Conservation (phyloP, 139 green algal genomes). For the Closterium sp. region DNA sequence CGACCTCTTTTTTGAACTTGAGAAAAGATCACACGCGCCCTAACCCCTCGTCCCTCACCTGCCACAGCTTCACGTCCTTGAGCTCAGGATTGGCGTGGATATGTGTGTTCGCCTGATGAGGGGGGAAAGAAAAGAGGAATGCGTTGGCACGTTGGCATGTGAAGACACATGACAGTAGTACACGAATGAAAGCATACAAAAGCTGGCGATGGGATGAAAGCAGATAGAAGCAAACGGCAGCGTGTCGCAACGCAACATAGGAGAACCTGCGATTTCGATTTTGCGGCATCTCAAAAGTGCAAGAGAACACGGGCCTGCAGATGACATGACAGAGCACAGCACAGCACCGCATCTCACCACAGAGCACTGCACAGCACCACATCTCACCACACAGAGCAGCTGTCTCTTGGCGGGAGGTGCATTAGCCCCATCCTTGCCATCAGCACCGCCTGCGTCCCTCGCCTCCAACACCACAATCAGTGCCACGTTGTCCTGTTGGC, state of each 20-base stretch:
- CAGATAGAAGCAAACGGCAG: too few relatives aligned
- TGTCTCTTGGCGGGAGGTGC: slow-evolving; percentile 61
- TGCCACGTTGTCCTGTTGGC: slow-evolving; percentile 88
- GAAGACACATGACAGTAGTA: too few relatives aligned
- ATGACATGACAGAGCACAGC: too few relatives aligned
- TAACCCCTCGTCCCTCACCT: slow-evolving; percentile 62
- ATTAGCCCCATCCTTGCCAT: slow-evolving; percentile 3
- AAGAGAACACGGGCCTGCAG: background rate
- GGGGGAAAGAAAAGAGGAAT: too few relatives aligned
- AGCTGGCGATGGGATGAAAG: too few relatives aligned
- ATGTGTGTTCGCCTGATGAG: slow-evolving; percentile 88
- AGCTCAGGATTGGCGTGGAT: slow-evolving; percentile 98
- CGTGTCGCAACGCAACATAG: too few relatives aligned
- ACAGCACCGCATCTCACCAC: background rate
- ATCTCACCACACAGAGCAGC: background rate
- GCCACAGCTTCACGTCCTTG: slow-evolving; percentile 98
- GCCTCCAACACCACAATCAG: slow-evolving; percentile 96
- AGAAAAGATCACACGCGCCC: too few relatives aligned
- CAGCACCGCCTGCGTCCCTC: slow-evolving; percentile 65
- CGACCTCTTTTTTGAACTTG: too few relatives aligned
- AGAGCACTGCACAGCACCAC: background rate
- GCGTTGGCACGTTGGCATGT: too few relatives aligned
- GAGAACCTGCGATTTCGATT: too few relatives aligned
- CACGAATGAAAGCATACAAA: too few relatives aligned
- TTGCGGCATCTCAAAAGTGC: background rate